phyloP scores from a whole-genome alignment of 345 rosid genomes.

The Lepidium africanum region DNA sequence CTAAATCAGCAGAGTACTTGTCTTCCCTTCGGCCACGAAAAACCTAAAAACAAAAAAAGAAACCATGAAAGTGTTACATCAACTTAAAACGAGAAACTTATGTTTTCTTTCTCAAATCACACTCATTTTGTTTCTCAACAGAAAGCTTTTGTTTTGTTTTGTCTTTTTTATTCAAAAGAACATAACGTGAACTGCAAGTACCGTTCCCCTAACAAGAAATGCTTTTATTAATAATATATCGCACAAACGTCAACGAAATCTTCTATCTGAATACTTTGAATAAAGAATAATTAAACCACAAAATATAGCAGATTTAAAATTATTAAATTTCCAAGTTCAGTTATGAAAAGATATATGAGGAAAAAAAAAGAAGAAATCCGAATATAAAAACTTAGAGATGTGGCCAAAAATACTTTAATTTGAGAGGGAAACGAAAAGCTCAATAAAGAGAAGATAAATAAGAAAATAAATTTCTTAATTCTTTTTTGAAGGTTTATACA shows the following conservation, averaged over 20 bases:
- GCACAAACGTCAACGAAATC: too few relatives aligned
- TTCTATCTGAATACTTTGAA: background rate
- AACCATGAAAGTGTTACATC: background rate
- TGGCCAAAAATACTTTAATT: background rate
- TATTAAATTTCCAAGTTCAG: background rate
- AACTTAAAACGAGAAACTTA: background rate
- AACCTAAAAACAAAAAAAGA: conserved; percentile 1
- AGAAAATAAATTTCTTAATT: background rate
- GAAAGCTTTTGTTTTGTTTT: background rate
- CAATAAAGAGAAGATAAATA: conserved; percentile 14
- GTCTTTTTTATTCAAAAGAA: background rate
- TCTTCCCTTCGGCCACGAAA: background rate
- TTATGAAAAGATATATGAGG: background rate
- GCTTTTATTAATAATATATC: background rate
- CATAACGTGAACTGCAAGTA: conserved; percentile 13
- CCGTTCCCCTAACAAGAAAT: background rate
- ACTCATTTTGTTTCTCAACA: background rate
- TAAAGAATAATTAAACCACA: background rate
- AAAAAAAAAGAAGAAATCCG: background rate
- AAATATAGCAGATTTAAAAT: background rate
- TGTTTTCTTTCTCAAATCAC: background rate
- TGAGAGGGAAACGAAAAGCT: conserved; percentile 9
- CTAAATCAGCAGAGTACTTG: background rate
- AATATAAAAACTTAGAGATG: background rate
- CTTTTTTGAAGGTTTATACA: background rate